Percentiles rank a stretch among this genome's conserved stretches.
Conservation (phyloP, 805 yeast genomes). For the Pichia scutulata region DNA sequence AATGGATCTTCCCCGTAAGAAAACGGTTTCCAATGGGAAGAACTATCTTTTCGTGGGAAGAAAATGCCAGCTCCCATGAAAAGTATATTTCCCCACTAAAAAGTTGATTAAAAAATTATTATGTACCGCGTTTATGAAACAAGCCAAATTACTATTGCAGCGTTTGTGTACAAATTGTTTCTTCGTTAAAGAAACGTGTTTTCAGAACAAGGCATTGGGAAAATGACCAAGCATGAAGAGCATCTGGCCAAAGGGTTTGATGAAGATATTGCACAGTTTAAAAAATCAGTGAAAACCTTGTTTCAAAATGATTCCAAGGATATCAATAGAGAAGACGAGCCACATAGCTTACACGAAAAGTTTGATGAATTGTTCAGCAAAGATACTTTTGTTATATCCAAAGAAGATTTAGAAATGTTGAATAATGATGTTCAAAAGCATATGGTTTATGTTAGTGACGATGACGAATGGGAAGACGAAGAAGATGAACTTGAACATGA, state of each 20-base stretch:
- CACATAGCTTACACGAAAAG: not conserved
- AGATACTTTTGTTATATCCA: slow-evolving; percentile 3
- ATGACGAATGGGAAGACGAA: not conserved
- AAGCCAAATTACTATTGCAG: too few relatives aligned
- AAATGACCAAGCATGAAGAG: not conserved
- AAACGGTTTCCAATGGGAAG: too few relatives aligned
- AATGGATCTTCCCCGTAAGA: too few relatives aligned
- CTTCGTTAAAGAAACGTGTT: not conserved
- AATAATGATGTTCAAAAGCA: slow-evolving; percentile 3
- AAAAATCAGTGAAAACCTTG: not conserved
- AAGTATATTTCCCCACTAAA: too few relatives aligned
- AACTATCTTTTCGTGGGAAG: too few relatives aligned
- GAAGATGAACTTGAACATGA: not conserved
- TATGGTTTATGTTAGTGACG: not conserved
- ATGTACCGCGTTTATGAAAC: not conserved
- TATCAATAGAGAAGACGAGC: not conserved
- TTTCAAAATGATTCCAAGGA: not conserved
- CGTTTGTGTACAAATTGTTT: not conserved
- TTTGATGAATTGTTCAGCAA: not conserved
- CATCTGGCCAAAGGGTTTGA: not conserved
- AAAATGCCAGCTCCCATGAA: too few relatives aligned
- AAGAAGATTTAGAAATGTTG: slow-evolving; percentile 1
- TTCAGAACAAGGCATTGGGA: not conserved
- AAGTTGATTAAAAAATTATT: too few relatives aligned
- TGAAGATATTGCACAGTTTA: not conserved